Evolutionary conservation across 164 flowering plant genomes (phyloP).

Genomic region (Annona squamosa): DNA sequence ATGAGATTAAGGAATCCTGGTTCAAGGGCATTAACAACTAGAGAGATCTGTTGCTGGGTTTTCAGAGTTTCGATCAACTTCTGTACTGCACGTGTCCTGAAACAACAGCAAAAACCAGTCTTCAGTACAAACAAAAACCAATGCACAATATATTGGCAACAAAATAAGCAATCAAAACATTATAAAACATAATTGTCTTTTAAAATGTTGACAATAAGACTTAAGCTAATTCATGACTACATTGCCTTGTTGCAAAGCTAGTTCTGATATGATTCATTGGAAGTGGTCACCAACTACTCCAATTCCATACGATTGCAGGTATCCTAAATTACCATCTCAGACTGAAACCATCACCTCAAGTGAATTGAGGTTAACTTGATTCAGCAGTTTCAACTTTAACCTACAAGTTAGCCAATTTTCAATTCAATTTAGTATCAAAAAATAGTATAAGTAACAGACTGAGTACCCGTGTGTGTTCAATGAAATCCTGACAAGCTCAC

Average conservation of each 20-base stretch:
- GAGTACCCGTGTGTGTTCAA: conserved; percentile 72
- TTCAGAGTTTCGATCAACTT: conserved; percentile 65
- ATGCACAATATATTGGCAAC: not conserved
- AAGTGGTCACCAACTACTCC: not conserved
- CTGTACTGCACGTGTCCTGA: conserved; percentile 83
- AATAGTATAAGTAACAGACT: not conserved
- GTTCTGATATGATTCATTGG: not conserved
- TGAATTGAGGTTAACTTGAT: not conserved
- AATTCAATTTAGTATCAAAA: not conserved
- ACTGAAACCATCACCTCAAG: not conserved
- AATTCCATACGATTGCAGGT: not conserved
- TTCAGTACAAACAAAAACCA: not conserved
- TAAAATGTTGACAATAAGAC: too few species aligned
- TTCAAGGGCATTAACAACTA: conserved; percentile 45
- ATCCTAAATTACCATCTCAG: not conserved
- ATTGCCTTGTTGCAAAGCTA: not conserved
- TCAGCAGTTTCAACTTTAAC: not conserved
- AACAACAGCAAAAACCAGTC: not conserved
- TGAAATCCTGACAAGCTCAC: conserved; percentile 57
- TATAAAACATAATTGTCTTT: not conserved
- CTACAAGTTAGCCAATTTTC: not conserved
- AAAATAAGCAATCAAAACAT: not conserved
- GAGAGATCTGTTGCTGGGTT: conserved; percentile 45
- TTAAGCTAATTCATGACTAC: too few species aligned
- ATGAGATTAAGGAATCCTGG: conserved; percentile 65